Evolutionary conservation across 2,329 filamentous ascomycete genomes (phyloP).

Genomic region (Monascus ruber): DNA sequence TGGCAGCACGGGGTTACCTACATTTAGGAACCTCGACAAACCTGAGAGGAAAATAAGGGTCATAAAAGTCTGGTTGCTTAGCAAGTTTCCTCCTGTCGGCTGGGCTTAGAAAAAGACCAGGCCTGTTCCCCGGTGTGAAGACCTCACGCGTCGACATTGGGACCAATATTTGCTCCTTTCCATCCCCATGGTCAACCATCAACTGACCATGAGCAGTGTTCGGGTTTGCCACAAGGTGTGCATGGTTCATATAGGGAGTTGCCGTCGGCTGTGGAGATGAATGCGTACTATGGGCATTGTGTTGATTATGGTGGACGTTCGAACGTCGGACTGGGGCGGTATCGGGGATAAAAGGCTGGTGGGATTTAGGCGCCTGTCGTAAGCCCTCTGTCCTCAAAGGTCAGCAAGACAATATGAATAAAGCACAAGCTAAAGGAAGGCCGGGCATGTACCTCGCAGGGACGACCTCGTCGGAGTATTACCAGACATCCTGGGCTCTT

Average conservation of each 20-base stretch:
- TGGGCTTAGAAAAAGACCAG: slow-evolving; percentile 21
- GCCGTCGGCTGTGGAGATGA: slow-evolving; percentile 24
- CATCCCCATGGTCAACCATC: slow-evolving; percentile 25
- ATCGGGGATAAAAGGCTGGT: slow-evolving; percentile 29
- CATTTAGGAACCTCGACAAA: slow-evolving; percentile 26
- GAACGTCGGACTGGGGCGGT: slow-evolving; percentile 26
- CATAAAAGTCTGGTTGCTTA: slow-evolving; percentile 27
- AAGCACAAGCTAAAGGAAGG: slow-evolving; percentile 3
- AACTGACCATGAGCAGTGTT: slow-evolving; percentile 15
- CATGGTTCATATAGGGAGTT: slow-evolving; percentile 10
- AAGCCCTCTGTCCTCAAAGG: slow-evolving; percentile 20
- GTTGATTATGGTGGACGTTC: slow-evolving; percentile 11
- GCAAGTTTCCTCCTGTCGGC: slow-evolving; percentile 17
- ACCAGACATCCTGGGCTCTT: slow-evolving; percentile 8
- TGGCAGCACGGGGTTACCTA: slow-evolving; percentile 10
- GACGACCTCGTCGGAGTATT: slow-evolving; percentile 16
- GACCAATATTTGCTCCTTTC: slow-evolving; percentile 23
- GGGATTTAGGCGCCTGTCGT: slow-evolving; percentile 28
- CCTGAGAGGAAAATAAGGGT: slow-evolving; percentile 25
- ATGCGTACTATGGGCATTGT: not conserved
- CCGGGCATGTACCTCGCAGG: slow-evolving; percentile 9
- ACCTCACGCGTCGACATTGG: slow-evolving; percentile 31
- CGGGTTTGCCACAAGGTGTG: slow-evolving; percentile 18
- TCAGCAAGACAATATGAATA: not conserved
- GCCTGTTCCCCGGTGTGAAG: slow-evolving; percentile 32